These are phyloP conservation scores for Cadophora sp. DNA, from an alignment of 2,329 filamentous ascomycete genomes.

Conservation along the genomic window DNA sequence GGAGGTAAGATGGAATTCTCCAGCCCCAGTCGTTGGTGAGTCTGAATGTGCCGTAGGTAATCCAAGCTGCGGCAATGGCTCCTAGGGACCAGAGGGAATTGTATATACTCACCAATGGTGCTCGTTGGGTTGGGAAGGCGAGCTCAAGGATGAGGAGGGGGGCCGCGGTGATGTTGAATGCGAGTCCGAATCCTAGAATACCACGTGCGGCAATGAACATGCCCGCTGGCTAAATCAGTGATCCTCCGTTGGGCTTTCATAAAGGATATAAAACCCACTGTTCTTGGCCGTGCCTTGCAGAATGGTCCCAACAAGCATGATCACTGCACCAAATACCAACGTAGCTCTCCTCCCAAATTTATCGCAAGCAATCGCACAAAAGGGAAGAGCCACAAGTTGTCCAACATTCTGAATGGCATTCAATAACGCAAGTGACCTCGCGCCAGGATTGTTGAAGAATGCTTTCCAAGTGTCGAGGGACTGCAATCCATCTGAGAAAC, in stretches of 20 bases:
- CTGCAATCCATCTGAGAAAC: conserved; percentile 50
- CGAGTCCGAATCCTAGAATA: conserved; percentile 47
- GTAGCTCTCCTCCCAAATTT: conserved; percentile 32
- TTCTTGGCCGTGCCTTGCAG: conserved; percentile 34
- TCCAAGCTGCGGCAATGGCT: conserved; percentile 50
- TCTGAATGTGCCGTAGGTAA: conserved; percentile 44
- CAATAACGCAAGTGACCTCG: conserved; percentile 30
- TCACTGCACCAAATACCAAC: conserved; percentile 30
- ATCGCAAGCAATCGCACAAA: conserved; percentile 37
- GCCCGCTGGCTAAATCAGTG: conserved; percentile 22
- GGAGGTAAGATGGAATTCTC: conserved; percentile 37
- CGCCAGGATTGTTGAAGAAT: conserved; percentile 47
- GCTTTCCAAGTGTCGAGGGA: conserved; percentile 51
- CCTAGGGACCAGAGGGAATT: conserved; percentile 46
- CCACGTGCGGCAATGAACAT: conserved; percentile 46
- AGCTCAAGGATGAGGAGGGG: conserved; percentile 48
- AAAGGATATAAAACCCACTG: conserved; percentile 23
- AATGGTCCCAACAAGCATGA: conserved; percentile 30
- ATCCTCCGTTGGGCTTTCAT: background rate
- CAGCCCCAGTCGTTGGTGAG: conserved; percentile 36
- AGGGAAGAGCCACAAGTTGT: conserved; percentile 37
- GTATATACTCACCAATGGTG: conserved; percentile 46
- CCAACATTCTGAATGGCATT: conserved; percentile 42
- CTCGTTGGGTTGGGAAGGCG: conserved; percentile 47
- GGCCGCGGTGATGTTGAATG: conserved; percentile 43